Evolutionary conservation across 495 filamentous ascomycete species (phyloP).

Genomic region (Xylaria telfairii): DNA sequence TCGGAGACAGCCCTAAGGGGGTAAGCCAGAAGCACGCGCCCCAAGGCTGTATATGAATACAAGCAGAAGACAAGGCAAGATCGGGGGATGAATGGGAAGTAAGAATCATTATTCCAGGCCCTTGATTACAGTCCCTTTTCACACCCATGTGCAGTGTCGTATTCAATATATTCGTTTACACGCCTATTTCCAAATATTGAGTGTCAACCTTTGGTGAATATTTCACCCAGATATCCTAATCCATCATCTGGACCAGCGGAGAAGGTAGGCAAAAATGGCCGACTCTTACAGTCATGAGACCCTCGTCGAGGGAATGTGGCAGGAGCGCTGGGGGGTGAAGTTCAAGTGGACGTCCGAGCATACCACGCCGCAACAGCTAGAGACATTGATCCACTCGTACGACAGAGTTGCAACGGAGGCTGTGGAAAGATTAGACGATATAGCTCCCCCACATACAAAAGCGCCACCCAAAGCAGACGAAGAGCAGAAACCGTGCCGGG

Average conservation of each 20-base stretch:
- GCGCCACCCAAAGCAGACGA: slow-evolving; percentile 20
- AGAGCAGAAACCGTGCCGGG: slow-evolving; percentile 44
- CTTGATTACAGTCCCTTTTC: too few species aligned
- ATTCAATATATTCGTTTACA: not conserved
- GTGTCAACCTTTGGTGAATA: not conserved
- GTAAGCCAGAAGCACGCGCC: too few species aligned
- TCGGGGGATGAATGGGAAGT: too few species aligned
- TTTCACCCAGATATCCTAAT: not conserved
- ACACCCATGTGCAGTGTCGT: not conserved
- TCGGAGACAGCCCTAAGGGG: too few species aligned
- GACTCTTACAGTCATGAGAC: slow-evolving; percentile 1
- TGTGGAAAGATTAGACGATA: slow-evolving; percentile 62
- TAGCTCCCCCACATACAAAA: slow-evolving; percentile 49
- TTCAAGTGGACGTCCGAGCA: slow-evolving; percentile 76
- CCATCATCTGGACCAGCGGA: not conserved
- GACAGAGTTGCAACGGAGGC: slow-evolving; percentile 72
- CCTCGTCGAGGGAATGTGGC: slow-evolving; percentile 42
- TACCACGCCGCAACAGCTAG: slow-evolving; percentile 63
- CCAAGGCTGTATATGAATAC: too few species aligned
- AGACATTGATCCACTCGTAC: slow-evolving; percentile 67
- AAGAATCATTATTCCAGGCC: too few species aligned
- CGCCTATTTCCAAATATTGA: not conserved
- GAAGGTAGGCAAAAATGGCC: slow-evolving; percentile 20
- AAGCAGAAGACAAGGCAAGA: too few species aligned
- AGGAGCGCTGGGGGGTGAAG: slow-evolving; percentile 66